A percentile compares a stretch with the other conserved stretches of the same genome.
Conservation (phyloP, 2,329 filamentous ascomycete genomes). For the Cadophora sp. region DNA sequence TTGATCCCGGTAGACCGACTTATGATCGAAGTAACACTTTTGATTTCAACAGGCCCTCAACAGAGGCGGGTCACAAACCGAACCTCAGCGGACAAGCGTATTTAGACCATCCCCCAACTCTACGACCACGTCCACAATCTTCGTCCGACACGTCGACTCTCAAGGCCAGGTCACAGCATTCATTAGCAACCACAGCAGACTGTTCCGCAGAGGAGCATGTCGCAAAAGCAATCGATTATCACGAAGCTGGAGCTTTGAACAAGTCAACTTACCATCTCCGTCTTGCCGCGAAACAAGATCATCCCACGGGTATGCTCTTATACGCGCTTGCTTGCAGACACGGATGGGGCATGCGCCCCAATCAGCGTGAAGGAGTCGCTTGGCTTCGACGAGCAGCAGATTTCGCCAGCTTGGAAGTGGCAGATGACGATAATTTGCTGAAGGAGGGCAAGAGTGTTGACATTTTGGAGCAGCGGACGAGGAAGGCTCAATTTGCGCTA, state of each 20-base stretch:
- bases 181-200: slow-evolving; percentile 64
- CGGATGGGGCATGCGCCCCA: slow-evolving; percentile 96
- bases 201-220: slow-evolving; percentile 89
- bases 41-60: slow-evolving; percentile 53
- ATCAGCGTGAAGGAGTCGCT: slow-evolving; percentile 85
- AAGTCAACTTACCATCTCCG: slow-evolving; percentile 97
- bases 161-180: slow-evolving; percentile 55
- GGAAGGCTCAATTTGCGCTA: slow-evolving; percentile 91
- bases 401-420: slow-evolving; percentile 79
- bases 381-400: slow-evolving; percentile 95
- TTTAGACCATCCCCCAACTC: slow-evolving; percentile 47
- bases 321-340: slow-evolving; percentile 95
- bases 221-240: slow-evolving; percentile 85
- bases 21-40: slow-evolving; percentile 58
- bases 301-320: slow-evolving; percentile 93
- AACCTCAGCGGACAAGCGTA: slow-evolving; percentile 51
- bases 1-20: slow-evolving; percentile 56
- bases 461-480: slow-evolving; percentile 75
- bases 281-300: slow-evolving; percentile 82
- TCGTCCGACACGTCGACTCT: slow-evolving; percentile 44
- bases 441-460: slow-evolving; percentile 70
- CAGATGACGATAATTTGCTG: slow-evolving; percentile 75
- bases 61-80: slow-evolving; percentile 58
- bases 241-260: slow-evolving; percentile 85
- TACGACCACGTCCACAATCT: slow-evolving; percentile 43